Base-by-base conservation (phyloP, 306 rosid genomes). In the Dicorynia guianensis region DNA sequence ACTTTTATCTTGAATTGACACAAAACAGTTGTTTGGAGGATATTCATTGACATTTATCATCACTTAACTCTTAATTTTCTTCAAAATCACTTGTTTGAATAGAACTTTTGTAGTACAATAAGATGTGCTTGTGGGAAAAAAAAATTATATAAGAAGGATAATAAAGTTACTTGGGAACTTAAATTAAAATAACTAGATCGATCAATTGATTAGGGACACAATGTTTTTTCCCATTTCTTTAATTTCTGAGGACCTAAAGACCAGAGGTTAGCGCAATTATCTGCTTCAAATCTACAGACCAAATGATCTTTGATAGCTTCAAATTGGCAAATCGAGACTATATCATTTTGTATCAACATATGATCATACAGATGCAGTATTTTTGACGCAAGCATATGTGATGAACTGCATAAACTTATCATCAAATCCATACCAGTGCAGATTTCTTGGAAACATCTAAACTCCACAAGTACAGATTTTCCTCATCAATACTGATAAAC, bases 401-500 rank as follows among this genome's bases (percentile, higher is more conserved):
- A 75, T 47, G 73, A 56, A 76, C 56, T 38, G 11, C 60, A 70
- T 63, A 58, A 64, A 46, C n/a, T 38, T 76, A 5, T 67, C 53
- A 61, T 52, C 54, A 76, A 60, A 44, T 55, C 65, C 75, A 69
- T 90, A 92, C 99, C 93, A 89, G 97, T 57, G 96, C 91, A 52
- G 77, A 52, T 89, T 92, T 96, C 85, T 85, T 96, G 59, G 98
- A 87, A 61, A 89, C 83, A 80, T 92, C 99, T 78, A 89, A 84
- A 90, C 81, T 90, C 99, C 99, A 95, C 72, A 95, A 59, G 76
- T 79, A 83, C 59, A 95, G 79, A 77, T 79, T 92, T 86, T 92
- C 97, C 71, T 89, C 97, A 6, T 89, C 89, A 65, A 95, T 86
- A 83, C 99, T 95, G 76, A 95, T 86, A 86, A 95, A 74, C 81